Conservation (phyloP, 1,284 basidiomycete genomes). For the Pseudozyma hubeiensis region DNA sequence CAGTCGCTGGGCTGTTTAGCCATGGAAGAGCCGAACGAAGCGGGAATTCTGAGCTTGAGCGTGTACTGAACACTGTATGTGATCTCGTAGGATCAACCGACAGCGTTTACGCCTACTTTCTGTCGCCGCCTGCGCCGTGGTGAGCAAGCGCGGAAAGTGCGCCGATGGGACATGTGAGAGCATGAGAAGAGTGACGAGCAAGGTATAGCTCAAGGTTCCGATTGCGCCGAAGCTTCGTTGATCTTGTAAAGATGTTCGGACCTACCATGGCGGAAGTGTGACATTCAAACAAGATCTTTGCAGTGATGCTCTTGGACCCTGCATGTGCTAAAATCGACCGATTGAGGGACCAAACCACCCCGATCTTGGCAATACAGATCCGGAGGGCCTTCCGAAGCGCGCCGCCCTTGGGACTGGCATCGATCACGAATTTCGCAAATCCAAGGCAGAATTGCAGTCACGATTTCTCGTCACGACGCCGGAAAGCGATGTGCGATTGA, state of each 20-base stretch:
- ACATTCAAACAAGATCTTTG: neutral
- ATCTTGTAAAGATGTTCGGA: too few species aligned
- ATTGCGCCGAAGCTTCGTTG: too few species aligned
- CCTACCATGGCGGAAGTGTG: too few species aligned
- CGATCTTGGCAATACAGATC: neutral
- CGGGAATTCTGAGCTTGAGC: neutral
- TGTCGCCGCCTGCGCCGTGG: too few species aligned
- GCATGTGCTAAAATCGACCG: constrained; percentile 1
- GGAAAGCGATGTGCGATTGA: constrained; percentile 9
- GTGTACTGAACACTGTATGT: neutral
- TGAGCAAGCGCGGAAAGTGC: too few species aligned
- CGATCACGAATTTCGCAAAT: constrained; percentile 27
- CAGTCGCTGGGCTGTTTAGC: too few species aligned
- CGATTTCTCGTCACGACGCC: neutral
- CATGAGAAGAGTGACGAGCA: too few species aligned
- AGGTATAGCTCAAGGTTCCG: too few species aligned
- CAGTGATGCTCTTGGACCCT: constrained; percentile 14
- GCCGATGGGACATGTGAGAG: too few species aligned
- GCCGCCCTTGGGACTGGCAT: constrained; percentile 11
- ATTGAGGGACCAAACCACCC: neutral
- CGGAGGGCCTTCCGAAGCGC: constrained; percentile 12
- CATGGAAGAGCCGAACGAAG: too few species aligned
- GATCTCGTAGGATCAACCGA: neutral
- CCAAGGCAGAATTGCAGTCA: neutral
- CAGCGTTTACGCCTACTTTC: too few species aligned